A percentile compares a stretch with the other conserved stretches of the same genome.
Evolutionary conservation across 2,329 filamentous ascomycete genomes (phyloP).

Genomic region (Chaetomium strumarium): DNA sequence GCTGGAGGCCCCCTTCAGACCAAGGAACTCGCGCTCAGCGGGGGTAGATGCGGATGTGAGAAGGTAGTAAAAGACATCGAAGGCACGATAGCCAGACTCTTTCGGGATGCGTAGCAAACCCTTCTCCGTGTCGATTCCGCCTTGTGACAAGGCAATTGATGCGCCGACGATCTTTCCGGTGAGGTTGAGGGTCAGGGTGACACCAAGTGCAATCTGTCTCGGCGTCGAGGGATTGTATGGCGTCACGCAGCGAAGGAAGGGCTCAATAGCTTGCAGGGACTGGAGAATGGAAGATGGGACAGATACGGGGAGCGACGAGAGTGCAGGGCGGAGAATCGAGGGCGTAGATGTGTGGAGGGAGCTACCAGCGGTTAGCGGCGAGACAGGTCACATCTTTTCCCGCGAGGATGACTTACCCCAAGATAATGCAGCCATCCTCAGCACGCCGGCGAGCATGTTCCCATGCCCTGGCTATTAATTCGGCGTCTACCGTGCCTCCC

Average conservation of each 20-base stretch:
- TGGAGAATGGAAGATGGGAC: constrained; percentile 71
- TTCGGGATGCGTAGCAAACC: constrained; percentile 76
- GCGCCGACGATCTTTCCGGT: constrained; percentile 72
- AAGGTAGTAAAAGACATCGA: constrained; percentile 97
- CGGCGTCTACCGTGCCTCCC: constrained; percentile 74
- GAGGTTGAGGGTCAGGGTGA: constrained; percentile 76
- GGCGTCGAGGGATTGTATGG: constrained; percentile 82
- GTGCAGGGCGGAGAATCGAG: constrained; percentile 74
- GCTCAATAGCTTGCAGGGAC: constrained; percentile 72
- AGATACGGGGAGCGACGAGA: constrained; percentile 72
- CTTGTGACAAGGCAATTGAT: constrained; percentile 71
- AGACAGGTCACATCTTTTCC: constrained; percentile 7
- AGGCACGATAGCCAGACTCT: constrained; percentile 79
- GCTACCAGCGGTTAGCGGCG: constrained; percentile 39
- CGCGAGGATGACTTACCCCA: constrained; percentile 57
- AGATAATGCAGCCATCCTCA: constrained; percentile 87
- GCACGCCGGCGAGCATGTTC: constrained; percentile 92
- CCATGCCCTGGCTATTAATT: constrained; percentile 79
- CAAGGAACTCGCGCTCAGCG: constrained; percentile 82
- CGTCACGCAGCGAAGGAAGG: constrained; percentile 82
- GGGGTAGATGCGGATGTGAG: constrained; percentile 85
- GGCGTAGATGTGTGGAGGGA: constrained; percentile 86
- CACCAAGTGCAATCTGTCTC: constrained; percentile 72
- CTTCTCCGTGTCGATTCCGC: constrained; percentile 76
- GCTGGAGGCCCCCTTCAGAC: constrained; percentile 67